Conservation (phyloP, 1,284 basidiomycete genomes). For the Rhizoctonia solani region DNA sequence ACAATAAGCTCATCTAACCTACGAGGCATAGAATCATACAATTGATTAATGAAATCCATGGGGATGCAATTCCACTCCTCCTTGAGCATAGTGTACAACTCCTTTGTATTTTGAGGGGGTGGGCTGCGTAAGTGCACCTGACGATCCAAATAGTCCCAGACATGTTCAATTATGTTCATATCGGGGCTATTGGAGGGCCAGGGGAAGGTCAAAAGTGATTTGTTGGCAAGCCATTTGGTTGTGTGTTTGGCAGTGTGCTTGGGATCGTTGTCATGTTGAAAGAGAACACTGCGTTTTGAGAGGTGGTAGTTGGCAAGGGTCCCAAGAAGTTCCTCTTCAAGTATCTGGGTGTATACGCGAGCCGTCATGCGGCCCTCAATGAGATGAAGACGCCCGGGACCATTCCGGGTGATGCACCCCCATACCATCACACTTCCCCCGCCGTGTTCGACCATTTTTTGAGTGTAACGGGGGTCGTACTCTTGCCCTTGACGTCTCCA, state of each 20-base stretch:
- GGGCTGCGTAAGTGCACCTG: no score
- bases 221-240: not conserved
- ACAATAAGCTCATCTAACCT: no score
- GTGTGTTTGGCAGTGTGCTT: conserved; percentile 9
- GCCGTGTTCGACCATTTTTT: conserved; percentile 41
- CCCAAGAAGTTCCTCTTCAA: conserved; percentile 43
- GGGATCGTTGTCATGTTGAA: conserved; percentile 28
- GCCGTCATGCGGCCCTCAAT: conserved; percentile 44
- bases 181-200: conserved; percentile 6
- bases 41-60: no score
- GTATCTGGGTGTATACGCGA: conserved; percentile 42
- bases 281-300: not conserved
- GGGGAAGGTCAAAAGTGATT: conserved; percentile 1
- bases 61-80: no score
- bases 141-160: not conserved
- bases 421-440: conserved; percentile 43
- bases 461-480: conserved; percentile 37
- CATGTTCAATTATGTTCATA: conserved; percentile 12
- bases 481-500: conserved; percentile 40
- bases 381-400: conserved; percentile 41
- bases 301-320: conserved; percentile 42
- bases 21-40: no score
- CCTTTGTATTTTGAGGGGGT: no score
- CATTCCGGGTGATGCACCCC: conserved; percentile 39
- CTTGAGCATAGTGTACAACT: no score